These are phyloP conservation scores for Castanea crenata DNA, from an alignment of 306 rosid species.

Conservation along the genomic window DNA sequence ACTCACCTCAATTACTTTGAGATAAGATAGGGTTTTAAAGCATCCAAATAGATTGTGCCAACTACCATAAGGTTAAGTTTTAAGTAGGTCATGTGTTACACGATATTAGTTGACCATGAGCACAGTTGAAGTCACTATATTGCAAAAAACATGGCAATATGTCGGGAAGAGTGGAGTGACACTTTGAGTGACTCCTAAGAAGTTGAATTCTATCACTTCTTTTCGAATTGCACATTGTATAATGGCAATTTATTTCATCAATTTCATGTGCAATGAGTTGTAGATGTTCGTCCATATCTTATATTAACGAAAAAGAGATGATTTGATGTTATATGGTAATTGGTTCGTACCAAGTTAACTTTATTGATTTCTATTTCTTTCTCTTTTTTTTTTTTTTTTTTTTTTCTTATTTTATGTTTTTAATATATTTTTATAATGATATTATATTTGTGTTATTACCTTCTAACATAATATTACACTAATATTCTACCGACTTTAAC, in stretches of 20 bases:
- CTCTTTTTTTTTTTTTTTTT: too few relatives aligned
- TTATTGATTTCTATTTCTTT: too few relatives aligned
- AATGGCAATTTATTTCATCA: background rate
- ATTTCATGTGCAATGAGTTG: background rate
- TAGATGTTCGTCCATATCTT: background rate
- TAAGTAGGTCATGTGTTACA: background rate
- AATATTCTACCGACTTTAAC: too few relatives aligned
- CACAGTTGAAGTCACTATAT: background rate
- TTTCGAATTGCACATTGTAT: background rate
- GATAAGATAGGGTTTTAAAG: background rate
- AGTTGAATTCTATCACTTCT: background rate
- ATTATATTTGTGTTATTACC: accelerated
- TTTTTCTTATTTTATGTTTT: too few relatives aligned
- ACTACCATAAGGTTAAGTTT: background rate
- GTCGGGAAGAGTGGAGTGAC: conserved; percentile 1
- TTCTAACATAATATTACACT: too few relatives aligned
- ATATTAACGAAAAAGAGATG: background rate
- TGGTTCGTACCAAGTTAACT: too few relatives aligned
- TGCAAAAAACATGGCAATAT: background rate
- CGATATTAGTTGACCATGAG: background rate
- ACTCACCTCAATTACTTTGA: background rate
- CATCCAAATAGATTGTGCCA: background rate
- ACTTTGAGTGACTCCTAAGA: background rate
- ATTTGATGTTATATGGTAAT: background rate
- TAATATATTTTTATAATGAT: too few relatives aligned